Evolutionary conservation across 2,329 filamentous ascomycete species (phyloP).

Genomic region (Acrocalymma vagum): DNA sequence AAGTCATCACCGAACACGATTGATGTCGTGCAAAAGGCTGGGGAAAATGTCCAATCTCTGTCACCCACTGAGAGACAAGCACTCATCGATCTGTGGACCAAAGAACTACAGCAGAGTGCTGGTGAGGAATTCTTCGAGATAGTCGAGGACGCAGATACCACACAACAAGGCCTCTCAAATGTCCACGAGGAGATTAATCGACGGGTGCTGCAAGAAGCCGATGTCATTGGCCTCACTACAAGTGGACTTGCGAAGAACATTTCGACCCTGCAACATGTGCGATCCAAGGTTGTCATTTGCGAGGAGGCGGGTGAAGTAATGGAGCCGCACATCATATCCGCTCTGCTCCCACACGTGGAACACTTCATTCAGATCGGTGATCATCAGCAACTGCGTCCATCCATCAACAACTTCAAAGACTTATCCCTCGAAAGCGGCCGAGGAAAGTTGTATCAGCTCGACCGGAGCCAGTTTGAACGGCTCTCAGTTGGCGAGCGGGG

Average conservation of each 20-base stretch:
- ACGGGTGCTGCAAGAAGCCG: conserved; percentile 50
- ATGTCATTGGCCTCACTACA: conserved; percentile 68
- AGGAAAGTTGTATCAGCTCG: conserved; percentile 62
- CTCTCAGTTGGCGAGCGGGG: conserved; percentile 49
- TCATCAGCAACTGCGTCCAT: conserved; percentile 68
- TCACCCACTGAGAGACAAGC: conserved; percentile 14
- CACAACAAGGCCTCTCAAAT: conserved; percentile 17
- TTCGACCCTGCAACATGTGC: conserved; percentile 57
- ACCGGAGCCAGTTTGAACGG: conserved; percentile 70
- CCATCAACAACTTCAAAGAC: conserved; percentile 61
- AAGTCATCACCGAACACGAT: not conserved
- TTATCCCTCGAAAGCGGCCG: conserved; percentile 60
- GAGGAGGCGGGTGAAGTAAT: conserved; percentile 76
- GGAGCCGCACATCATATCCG: conserved; percentile 68
- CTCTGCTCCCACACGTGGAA: conserved; percentile 67
- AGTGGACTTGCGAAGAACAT: conserved; percentile 66
- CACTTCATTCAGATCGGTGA: conserved; percentile 72
- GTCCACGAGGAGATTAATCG: conserved; percentile 50
- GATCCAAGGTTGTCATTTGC: conserved; percentile 67
- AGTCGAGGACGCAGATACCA: conserved; percentile 14
- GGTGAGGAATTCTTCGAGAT: conserved; percentile 21
- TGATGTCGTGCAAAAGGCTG: conserved; percentile 17
- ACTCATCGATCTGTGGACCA: conserved; percentile 23
- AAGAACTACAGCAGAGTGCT: conserved; percentile 18
- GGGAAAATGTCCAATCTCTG: conserved; percentile 16